These are phyloP conservation scores for Yueomyces sp. DNA, from an alignment of 805 yeast species.

Conservation along the genomic window DNA sequence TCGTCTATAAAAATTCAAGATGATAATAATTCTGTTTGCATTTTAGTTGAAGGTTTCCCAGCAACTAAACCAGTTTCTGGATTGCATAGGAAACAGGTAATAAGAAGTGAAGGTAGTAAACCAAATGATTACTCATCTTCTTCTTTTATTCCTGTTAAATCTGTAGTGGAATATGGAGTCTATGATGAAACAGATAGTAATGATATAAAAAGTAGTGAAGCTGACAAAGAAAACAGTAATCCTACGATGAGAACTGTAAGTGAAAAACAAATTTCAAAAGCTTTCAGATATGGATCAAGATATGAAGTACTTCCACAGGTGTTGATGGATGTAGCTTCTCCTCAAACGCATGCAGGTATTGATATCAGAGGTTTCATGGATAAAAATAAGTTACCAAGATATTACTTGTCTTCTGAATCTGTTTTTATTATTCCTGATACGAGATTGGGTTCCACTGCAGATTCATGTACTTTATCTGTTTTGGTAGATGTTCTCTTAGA, in stretches of 20 bases:
- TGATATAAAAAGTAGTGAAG: slow-evolving; percentile 7
- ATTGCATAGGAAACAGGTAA: slow-evolving; percentile 11
- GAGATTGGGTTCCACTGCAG: slow-evolving; percentile 23
- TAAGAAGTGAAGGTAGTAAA: slow-evolving; percentile 1
- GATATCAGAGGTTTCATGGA: slow-evolving; percentile 53
- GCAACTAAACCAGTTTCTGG: slow-evolving; percentile 24
- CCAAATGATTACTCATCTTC: not conserved
- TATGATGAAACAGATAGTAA: slow-evolving; percentile 7
- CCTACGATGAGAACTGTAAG: slow-evolving; percentile 19
- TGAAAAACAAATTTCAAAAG: slow-evolving; percentile 35
- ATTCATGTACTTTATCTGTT: slow-evolving; percentile 30
- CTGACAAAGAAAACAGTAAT: slow-evolving; percentile 10
- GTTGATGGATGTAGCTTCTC: slow-evolving; percentile 27
- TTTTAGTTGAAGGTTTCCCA: slow-evolving; percentile 52
- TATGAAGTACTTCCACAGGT: slow-evolving; percentile 39
- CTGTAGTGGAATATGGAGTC: slow-evolving; percentile 14
- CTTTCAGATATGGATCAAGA: slow-evolving; percentile 54
- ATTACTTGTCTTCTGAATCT: slow-evolving; percentile 48
- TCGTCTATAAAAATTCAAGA: not conserved
- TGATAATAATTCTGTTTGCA: slow-evolving; percentile 15
- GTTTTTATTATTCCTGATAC: slow-evolving; percentile 33
- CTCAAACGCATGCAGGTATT: slow-evolving; percentile 37
- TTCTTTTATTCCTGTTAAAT: slow-evolving; percentile 9
- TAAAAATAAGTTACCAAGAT: slow-evolving; percentile 36
- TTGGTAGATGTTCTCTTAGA: slow-evolving; percentile 41